phyloP scores from a whole-genome alignment of 352 stramenopile genomes.

The Phytophthora multivora region DNA sequence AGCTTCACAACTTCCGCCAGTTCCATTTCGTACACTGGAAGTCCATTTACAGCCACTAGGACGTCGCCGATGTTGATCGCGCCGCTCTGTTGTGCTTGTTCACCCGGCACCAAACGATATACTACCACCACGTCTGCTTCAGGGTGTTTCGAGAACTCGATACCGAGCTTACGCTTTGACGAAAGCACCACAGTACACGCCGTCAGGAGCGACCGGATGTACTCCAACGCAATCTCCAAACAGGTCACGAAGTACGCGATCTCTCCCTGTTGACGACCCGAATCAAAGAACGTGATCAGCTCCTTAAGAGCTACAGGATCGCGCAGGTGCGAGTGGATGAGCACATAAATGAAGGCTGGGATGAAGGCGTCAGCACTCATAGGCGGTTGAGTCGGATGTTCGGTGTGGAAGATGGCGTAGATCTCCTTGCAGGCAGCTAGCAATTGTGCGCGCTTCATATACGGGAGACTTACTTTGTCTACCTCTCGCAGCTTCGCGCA shows the following conservation, averaged over 20 bases:
- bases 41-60: slow-evolving; percentile 79
- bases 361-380: slow-evolving; percentile 90
- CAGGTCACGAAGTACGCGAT: slow-evolving; percentile 89
- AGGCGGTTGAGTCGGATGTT: slow-evolving; percentile 71
- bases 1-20: slow-evolving; percentile 78
- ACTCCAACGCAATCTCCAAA: slow-evolving; percentile 88
- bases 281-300: slow-evolving; percentile 81
- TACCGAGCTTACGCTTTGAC: slow-evolving; percentile 66
- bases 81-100: slow-evolving; percentile 70
- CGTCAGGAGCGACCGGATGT: slow-evolving; percentile 83
- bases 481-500: slow-evolving; percentile 73
- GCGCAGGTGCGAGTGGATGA: slow-evolving; percentile 74
- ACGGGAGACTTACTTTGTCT: slow-evolving; percentile 78
- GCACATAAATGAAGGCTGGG: slow-evolving; percentile 87
- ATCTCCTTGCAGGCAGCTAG: slow-evolving; percentile 84
- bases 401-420: slow-evolving; percentile 72
- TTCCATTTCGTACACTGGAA: slow-evolving; percentile 84
- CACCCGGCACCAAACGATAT: slow-evolving; percentile 49
- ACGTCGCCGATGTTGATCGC: slow-evolving; percentile 70
- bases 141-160: slow-evolving; percentile 71
- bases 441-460: slow-evolving; percentile 83
- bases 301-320: slow-evolving; percentile 80
- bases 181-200: slow-evolving; percentile 84
- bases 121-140: slow-evolving; percentile 65
- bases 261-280: slow-evolving; percentile 69